Evolutionary conservation across 176 grass and related monocot genomes (phyloP).

Genomic region (Phragmites australis): DNA sequence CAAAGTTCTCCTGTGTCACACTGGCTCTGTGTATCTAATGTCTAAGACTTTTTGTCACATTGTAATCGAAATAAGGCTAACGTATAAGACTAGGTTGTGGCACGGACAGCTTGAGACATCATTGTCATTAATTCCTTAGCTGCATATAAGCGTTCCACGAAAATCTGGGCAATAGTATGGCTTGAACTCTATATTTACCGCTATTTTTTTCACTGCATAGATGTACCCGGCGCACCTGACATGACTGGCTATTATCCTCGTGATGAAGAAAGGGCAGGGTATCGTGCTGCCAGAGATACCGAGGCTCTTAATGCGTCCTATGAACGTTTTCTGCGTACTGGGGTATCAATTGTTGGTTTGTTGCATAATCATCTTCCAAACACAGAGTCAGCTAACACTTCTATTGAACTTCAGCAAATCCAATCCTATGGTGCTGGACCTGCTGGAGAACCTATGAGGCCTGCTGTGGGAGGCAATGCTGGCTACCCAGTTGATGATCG

Average conservation of each 20-base stretch:
- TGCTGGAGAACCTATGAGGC: conserved; percentile 51
- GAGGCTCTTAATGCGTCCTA: conserved; percentile 68
- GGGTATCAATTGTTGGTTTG: conserved; percentile 42
- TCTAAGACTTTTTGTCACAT: not conserved
- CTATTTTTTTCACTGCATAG: conserved; percentile 39
- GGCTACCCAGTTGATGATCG: conserved; percentile 67
- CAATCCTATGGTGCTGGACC: conserved; percentile 51
- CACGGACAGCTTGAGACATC: not conserved
- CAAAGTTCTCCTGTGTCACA: not conserved
- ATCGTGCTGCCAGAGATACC: conserved; percentile 55
- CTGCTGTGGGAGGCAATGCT: conserved; percentile 52
- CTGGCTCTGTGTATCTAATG: not conserved
- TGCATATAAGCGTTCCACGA: not conserved
- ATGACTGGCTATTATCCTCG: conserved; percentile 70
- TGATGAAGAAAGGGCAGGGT: conserved; percentile 67
- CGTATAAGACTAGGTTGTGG: not conserved
- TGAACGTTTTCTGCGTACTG: conserved; percentile 74
- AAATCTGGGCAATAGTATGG: not conserved
- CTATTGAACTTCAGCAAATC: conserved; percentile 44
- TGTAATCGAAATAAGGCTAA: not conserved
- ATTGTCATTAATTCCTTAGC: not conserved
- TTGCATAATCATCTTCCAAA: conserved; percentile 9
- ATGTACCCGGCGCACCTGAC: conserved; percentile 54
- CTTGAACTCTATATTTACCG: conserved; percentile 26
- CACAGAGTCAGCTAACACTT: conserved; percentile 21